A percentile compares a stretch with the other conserved stretches of the same genome.
Evolutionary conservation across 768 basidiomycete species (phyloP).

Genomic region (Phanerochaete sordida): DNA sequence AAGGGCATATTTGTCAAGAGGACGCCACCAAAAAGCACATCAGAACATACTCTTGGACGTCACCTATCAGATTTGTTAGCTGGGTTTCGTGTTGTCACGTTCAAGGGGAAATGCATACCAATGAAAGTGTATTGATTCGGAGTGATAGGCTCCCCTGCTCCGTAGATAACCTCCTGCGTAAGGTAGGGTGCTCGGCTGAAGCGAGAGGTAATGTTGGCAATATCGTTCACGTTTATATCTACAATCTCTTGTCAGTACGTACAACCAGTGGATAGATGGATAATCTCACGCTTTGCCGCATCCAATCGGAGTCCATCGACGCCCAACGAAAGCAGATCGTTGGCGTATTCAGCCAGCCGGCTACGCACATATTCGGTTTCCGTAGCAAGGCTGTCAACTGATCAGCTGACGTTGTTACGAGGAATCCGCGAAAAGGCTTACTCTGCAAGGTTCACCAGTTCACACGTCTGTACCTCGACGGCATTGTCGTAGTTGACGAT

Average conservation of each 20-base stretch:
- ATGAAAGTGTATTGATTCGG: conserved; percentile 55
- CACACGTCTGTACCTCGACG: conserved; percentile 44
- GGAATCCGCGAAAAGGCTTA: conserved; percentile 15
- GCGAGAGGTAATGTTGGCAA: conserved; percentile 48
- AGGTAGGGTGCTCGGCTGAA: conserved; percentile 47
- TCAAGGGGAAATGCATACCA: conserved; percentile 28
- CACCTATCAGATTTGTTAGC: conserved; percentile 30
- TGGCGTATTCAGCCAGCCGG: conserved; percentile 50
- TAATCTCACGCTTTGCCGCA: conserved; percentile 52
- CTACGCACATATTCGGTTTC: conserved; percentile 58
- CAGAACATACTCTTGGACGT: conserved; percentile 55
- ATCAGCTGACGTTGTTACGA: background rate
- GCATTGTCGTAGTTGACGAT: conserved; percentile 54
- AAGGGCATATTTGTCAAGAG: conserved; percentile 2
- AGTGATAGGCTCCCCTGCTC: conserved; percentile 46
- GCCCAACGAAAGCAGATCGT: conserved; percentile 60
- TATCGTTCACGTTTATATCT: conserved; percentile 55
- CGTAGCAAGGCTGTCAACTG: conserved; percentile 48
- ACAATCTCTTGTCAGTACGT: background rate
- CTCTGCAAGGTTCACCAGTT: conserved; percentile 38
- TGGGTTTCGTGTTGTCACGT: background rate
- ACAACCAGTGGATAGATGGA: background rate
- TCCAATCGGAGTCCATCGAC: conserved; percentile 62
- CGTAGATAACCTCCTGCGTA: conserved; percentile 55
- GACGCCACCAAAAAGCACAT: background rate